Percentiles rank a stretch among this genome's conserved stretches.
phyloP scores from a whole-genome alignment of 306 rosid genomes.

The Dalbergia oliveri region DNA sequence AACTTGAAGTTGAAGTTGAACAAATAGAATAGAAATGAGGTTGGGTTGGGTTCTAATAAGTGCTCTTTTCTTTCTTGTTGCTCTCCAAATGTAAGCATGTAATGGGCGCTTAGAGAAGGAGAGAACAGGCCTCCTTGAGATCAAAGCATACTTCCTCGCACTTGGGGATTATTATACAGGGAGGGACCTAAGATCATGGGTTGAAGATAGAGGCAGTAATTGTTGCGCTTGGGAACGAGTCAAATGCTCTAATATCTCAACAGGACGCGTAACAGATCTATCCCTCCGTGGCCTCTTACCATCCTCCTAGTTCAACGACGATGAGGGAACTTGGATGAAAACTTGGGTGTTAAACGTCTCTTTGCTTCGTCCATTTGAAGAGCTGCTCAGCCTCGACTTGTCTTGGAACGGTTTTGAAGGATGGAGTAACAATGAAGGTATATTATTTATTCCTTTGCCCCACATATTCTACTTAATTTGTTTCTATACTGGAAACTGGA shows the following conservation, averaged over 20 bases:
- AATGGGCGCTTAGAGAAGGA: constrained; percentile 15
- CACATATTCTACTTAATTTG: too few relatives aligned
- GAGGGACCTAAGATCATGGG: neutral
- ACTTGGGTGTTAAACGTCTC: constrained; percentile 15
- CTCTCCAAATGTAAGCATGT: neutral
- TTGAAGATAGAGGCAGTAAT: constrained; percentile 10
- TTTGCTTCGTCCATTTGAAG: neutral
- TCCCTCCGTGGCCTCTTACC: accelerated
- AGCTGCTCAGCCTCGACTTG: neutral
- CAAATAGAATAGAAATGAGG: too few relatives aligned
- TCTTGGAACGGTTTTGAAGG: accelerated
- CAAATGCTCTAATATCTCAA: constrained; percentile 6
- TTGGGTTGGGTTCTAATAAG: neutral
- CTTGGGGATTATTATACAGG: neutral
- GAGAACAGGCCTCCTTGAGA: constrained; percentile 26
- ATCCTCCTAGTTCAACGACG: neutral
- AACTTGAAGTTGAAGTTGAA: too few relatives aligned
- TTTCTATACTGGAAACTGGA: too few relatives aligned
- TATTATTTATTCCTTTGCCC: neutral
- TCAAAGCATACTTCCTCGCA: constrained; percentile 15
- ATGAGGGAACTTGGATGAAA: too few relatives aligned
- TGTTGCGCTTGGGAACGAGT: constrained; percentile 39
- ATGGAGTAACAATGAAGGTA: constrained; percentile 4
- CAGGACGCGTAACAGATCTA: neutral
- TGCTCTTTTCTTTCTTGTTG: neutral